Conservation (phyloP, 441 rosid species). For the Adansonia grandidieri region DNA sequence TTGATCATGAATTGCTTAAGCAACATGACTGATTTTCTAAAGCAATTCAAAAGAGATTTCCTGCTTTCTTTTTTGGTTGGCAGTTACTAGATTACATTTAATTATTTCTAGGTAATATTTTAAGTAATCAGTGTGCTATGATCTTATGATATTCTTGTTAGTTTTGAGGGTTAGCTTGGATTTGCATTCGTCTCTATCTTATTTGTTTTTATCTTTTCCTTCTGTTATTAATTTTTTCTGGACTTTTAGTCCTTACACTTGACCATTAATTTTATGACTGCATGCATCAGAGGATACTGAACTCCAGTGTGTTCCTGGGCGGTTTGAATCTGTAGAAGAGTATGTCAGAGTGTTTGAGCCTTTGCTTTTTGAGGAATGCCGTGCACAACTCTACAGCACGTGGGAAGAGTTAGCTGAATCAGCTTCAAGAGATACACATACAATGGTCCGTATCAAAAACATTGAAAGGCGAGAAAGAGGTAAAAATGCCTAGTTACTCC, state of each 20-base stretch:
- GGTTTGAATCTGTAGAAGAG: conserved; percentile 86
- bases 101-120: neutral
- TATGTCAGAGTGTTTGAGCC: conserved; percentile 96
- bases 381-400: conserved; percentile 91
- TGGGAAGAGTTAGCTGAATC: conserved; percentile 93
- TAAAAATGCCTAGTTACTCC: conserved; percentile 30
- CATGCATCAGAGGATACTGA: conserved; percentile 77
- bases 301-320: conserved; percentile 88
- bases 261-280: conserved; percentile 21
- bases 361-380: conserved; percentile 96
- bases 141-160: conserved; percentile 10
- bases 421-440: conserved; percentile 56
- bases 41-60: neutral
- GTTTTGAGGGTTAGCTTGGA: neutral
- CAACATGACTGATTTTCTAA: neutral
- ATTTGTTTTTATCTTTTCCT: neutral
- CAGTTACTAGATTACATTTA: neutral
- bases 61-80: neutral
- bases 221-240: neutral
- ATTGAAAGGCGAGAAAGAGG: conserved; percentile 92
- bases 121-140: neutral
- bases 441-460: conserved; percentile 75
- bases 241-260: conserved; percentile 17
- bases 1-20: conserved; percentile 15
- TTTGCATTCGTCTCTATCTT: neutral